Evolutionary conservation across 495 filamentous ascomycete species (phyloP).

Genomic region (Aspergillus avenaceus): DNA sequence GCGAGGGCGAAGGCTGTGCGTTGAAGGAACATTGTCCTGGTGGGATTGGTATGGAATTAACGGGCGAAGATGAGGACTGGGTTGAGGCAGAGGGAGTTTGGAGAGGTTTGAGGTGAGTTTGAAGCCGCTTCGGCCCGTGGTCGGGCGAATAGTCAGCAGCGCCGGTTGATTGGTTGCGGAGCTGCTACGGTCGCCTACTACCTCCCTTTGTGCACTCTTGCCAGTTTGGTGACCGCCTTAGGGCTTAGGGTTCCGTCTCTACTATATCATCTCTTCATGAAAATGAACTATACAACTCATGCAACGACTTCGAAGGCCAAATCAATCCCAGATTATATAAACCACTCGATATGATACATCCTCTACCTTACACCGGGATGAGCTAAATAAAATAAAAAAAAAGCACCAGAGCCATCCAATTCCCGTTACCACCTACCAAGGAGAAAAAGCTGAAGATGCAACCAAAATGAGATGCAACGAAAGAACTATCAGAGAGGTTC

Average conservation of each 20-base stretch:
- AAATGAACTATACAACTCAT: too few relatives aligned
- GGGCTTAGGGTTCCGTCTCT: conserved; percentile 26
- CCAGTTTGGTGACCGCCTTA: conserved; percentile 21
- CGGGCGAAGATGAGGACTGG: conserved; percentile 20
- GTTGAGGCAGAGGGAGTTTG: conserved; percentile 31
- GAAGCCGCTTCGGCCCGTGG: conserved; percentile 45
- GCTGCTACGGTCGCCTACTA: conserved; percentile 14
- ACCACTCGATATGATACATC: background rate
- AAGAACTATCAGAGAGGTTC: background rate
- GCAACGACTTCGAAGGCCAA: too few relatives aligned
- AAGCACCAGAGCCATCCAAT: background rate
- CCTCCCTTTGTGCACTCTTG: conserved; percentile 18
- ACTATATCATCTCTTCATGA: background rate
- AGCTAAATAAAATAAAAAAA: too few relatives aligned
- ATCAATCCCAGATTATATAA: too few relatives aligned
- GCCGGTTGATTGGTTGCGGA: conserved; percentile 30
- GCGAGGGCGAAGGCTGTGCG: conserved; percentile 70
- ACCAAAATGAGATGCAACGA: background rate
- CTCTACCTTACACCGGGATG: background rate
- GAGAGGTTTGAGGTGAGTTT: conserved; percentile 46
- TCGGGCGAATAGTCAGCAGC: conserved; percentile 29
- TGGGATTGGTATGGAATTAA: conserved; percentile 18
- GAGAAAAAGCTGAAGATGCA: background rate
- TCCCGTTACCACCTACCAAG: background rate
- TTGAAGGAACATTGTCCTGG: conserved; percentile 73